Evolutionary conservation across 1,284 basidiomycete genomes (phyloP).

Genomic region (Grifola frondosa): DNA sequence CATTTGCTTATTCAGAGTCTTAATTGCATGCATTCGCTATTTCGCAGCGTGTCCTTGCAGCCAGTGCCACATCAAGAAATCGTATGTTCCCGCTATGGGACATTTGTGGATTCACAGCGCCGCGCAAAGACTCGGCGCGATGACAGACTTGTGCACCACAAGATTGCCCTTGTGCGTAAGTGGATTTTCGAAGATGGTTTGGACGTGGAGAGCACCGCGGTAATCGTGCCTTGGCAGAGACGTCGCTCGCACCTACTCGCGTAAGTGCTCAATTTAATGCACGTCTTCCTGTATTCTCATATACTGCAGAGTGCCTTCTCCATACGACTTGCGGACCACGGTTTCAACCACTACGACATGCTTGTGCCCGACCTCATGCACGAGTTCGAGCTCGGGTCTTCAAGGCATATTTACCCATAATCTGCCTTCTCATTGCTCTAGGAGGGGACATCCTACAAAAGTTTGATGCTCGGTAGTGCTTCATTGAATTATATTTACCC

Average conservation of each 20-base stretch:
- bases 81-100: slow-evolving; percentile 15
- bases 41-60: slow-evolving; percentile 29
- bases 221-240: slow-evolving; percentile 3
- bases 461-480: slow-evolving; percentile 19
- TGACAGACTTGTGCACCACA: background rate
- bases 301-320: slow-evolving; percentile 37
- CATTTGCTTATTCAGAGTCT: slow-evolving; percentile 23
- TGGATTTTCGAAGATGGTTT: slow-evolving; percentile 9
- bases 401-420: slow-evolving; percentile 23
- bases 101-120: slow-evolving; percentile 1
- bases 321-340: background rate
- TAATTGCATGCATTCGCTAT: slow-evolving; percentile 14
- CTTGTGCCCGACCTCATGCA: slow-evolving; percentile 26
- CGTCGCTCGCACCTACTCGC: background rate
- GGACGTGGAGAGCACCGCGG: background rate
- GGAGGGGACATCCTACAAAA: slow-evolving; percentile 9
- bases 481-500: background rate
- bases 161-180: background rate
- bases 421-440: slow-evolving; percentile 19
- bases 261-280: background rate
- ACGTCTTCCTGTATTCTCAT: slow-evolving; percentile 1
- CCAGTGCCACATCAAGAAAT: slow-evolving; percentile 26
- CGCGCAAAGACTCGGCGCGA: slow-evolving; percentile 2
- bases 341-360: slow-evolving; percentile 18
- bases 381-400: slow-evolving; percentile 29